A percentile compares a stretch with the other conserved stretches of the same genome.
These are phyloP conservation scores for Tolypocladium ovalisporum DNA, from an alignment of 2,329 filamentous ascomycete genomes.

Conservation along the genomic window DNA sequence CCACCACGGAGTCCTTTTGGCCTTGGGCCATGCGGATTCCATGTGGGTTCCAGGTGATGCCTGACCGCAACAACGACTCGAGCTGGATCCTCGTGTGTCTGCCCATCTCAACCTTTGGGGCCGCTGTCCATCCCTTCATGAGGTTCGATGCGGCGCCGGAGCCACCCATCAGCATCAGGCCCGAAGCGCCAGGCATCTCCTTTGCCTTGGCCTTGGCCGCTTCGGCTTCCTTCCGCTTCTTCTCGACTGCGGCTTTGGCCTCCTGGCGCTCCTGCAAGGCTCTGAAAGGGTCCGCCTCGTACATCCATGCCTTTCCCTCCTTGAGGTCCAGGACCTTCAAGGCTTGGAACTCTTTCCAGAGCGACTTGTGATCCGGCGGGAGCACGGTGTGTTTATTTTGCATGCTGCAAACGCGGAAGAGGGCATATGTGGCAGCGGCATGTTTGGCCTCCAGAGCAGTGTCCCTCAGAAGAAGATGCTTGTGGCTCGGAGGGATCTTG, in stretches of 20 bases:
- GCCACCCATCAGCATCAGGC: constrained; percentile 39
- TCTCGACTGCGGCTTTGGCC: constrained; percentile 63
- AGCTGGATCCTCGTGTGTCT: constrained; percentile 67
- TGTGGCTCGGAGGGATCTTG: constrained; percentile 65
- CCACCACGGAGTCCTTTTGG: constrained; percentile 50
- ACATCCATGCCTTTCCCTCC: constrained; percentile 75
- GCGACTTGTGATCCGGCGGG: constrained; percentile 75
- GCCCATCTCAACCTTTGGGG: constrained; percentile 90
- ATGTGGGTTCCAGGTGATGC: constrained; percentile 82
- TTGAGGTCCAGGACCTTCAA: constrained; percentile 74
- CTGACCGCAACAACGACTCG: constrained; percentile 66
- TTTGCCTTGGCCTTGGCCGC: constrained; percentile 58
- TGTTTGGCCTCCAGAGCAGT: constrained; percentile 86
- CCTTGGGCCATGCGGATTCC: constrained; percentile 50
- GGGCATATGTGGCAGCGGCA: constrained; percentile 81
- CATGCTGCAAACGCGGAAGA: constrained; percentile 90
- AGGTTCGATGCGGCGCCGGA: constrained; percentile 25
- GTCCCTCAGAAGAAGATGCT: constrained; percentile 62
- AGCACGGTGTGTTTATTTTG: constrained; percentile 92
- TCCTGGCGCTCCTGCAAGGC: constrained; percentile 71
- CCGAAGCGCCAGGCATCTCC: constrained; percentile 48
- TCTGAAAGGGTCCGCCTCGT: constrained; percentile 88
- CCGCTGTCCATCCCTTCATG: constrained; percentile 70
- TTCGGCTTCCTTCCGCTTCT: constrained; percentile 64
- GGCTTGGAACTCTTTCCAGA: constrained; percentile 85